Base-by-base conservation (phyloP, 2,329 filamentous ascomycete genomes). In the Stylonectria norvegica region DNA sequence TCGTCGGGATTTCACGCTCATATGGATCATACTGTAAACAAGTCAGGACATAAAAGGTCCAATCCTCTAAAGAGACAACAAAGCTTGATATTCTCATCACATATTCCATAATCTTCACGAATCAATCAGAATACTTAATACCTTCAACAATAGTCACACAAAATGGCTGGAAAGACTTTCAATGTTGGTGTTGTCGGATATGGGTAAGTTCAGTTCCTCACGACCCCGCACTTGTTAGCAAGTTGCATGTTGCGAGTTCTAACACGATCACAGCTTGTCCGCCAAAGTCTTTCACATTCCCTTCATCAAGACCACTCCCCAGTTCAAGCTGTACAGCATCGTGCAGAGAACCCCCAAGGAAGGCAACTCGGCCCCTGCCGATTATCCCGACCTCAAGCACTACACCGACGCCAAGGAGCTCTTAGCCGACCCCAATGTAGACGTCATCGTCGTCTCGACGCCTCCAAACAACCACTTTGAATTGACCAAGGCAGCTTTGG, bases 261-360 rank as follows among this genome's bases (percentile, higher is more conserved):
- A 15, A 45, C 45, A 17, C 10, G 29, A 20, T 10, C 10, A 9
- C 41, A 78, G 76, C 60, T 57, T 76, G 36, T 79, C 76, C 2
- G 86, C 87, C 64, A 90, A 89, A 60, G 73, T 85, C 66, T 93
- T 91, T 67, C 86, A 93, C 65, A 89, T 91, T 58, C 87, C 86
- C 47, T 86, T 89, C 66, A 76, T 93, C 64, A 68, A 70, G 38
- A 73, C 75, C 20, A 79, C 83, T 0, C 72, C 81, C 5, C 69
- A 77, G 39, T 74, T 89, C 59, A 80, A 73, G 37, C 78, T 91
- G 15, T 78, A 88, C 59, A 79, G 83, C 48, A 81, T 93, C 52
- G 83, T 91, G 19, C 87, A 93, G 65, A 81, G 87, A 44, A 78
- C 69, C 5, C 85, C 85, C 5, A 78, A 75, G 49, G 65, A 75